A percentile compares a stretch with the other conserved stretches of the same genome.
phyloP scores from a whole-genome alignment of 2,329 filamentous ascomycete species.

The Paecilomyces fulvus region DNA sequence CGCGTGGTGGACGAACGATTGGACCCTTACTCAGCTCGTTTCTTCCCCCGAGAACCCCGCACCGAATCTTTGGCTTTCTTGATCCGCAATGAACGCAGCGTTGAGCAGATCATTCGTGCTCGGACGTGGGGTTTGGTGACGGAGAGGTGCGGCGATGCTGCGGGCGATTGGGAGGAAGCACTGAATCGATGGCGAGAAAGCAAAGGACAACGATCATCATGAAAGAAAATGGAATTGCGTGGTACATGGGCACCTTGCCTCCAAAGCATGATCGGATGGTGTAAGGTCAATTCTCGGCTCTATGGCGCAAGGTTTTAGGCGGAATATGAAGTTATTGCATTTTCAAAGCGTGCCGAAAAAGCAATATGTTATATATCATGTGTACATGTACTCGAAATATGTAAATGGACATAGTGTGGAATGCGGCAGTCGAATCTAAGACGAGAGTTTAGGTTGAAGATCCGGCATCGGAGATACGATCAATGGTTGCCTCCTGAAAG shows the following conservation, averaged over 20 bases:
- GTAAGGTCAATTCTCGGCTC: neutral
- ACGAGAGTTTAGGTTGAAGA: neutral
- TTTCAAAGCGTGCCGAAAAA: neutral
- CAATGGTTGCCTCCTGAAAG: neutral
- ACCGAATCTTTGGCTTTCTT: conserved; percentile 68
- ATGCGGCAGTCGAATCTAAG: neutral
- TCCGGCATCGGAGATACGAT: neutral
- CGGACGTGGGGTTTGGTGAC: conserved; percentile 73
- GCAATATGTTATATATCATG: neutral
- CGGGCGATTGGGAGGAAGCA: conserved; percentile 56
- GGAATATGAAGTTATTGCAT: neutral
- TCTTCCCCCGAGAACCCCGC: conserved; percentile 65
- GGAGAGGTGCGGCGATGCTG: conserved; percentile 60
- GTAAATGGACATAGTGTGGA: neutral
- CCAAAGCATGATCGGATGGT: neutral
- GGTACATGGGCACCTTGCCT: neutral
- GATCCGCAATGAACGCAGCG: conserved; percentile 62
- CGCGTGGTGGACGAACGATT: conserved; percentile 75
- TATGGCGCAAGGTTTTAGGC: neutral
- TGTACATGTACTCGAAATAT: neutral
- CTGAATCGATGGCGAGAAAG: conserved; percentile 53
- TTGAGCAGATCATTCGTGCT: conserved; percentile 67
- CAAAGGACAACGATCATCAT: conserved; percentile 11
- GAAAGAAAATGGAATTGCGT: neutral
- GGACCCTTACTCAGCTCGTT: conserved; percentile 83